Evolutionary conservation across 2,329 filamentous ascomycete genomes (phyloP).

Genomic region (Cryphonectria parasitica): DNA sequence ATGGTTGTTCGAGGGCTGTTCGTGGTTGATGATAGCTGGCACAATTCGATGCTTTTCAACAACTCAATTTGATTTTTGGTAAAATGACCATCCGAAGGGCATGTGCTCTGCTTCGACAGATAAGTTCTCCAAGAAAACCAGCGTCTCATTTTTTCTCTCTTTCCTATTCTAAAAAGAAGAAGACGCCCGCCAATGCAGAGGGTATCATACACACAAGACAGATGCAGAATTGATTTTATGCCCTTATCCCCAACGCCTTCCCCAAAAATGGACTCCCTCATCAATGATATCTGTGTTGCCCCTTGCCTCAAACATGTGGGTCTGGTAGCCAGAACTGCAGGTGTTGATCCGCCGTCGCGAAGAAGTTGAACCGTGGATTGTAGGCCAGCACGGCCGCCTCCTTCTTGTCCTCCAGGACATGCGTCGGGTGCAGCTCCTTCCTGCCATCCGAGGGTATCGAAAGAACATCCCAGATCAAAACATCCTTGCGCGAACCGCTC

Average conservation of each 20-base stretch:
- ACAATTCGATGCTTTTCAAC: neutral
- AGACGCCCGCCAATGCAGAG: slow-evolving; percentile 24
- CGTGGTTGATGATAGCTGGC: slow-evolving; percentile 45
- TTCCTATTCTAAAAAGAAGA: neutral
- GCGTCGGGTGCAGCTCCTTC: slow-evolving; percentile 65
- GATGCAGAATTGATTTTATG: slow-evolving; percentile 16
- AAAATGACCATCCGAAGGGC: neutral
- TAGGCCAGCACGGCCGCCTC: slow-evolving; percentile 78
- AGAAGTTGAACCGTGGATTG: slow-evolving; percentile 89
- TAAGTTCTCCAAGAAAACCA: neutral
- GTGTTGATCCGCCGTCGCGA: slow-evolving; percentile 88
- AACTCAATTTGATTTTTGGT: neutral
- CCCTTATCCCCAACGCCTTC: slow-evolving; percentile 24
- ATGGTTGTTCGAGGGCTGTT: slow-evolving; percentile 73
- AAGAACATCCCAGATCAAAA: slow-evolving; percentile 86
- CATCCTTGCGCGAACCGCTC: slow-evolving; percentile 73
- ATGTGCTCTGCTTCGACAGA: neutral
- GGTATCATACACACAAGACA: slow-evolving; percentile 29
- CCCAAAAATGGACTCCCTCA: slow-evolving; percentile 6
- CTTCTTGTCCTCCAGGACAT: slow-evolving; percentile 67
- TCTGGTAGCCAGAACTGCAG: slow-evolving; percentile 79
- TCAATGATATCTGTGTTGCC: neutral
- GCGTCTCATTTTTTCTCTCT: neutral
- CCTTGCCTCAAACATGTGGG: slow-evolving; percentile 51
- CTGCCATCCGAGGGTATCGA: slow-evolving; percentile 54